A percentile compares a stretch with the other conserved stretches of the same genome.
Conservation (phyloP, 2,329 filamentous ascomycete genomes). For the Juglanconis sp. region DNA sequence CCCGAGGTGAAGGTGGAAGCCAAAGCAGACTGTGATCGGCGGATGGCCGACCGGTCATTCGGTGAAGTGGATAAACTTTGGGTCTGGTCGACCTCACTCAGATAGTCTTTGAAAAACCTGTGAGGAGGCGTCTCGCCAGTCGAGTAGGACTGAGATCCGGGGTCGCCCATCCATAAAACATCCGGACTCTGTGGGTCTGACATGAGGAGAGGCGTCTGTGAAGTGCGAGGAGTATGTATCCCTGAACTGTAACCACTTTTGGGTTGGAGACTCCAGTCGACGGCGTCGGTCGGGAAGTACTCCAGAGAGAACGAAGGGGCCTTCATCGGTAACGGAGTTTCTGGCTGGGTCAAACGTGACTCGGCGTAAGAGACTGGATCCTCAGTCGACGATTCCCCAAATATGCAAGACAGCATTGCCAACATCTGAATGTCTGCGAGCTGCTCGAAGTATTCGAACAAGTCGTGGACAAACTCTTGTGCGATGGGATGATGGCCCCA, state of each 20-base stretch:
- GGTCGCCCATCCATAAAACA: constrained; percentile 49
- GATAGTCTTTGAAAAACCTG: constrained; percentile 42
- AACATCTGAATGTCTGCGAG: constrained; percentile 67
- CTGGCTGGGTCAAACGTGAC: constrained; percentile 53
- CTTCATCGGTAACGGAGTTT: constrained; percentile 63
- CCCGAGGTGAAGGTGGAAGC: constrained; percentile 54
- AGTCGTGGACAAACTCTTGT: constrained; percentile 55
- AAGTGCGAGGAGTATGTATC: constrained; percentile 55
- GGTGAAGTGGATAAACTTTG: constrained; percentile 59
- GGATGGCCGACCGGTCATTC: constrained; percentile 46
- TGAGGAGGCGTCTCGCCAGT: constrained; percentile 60
- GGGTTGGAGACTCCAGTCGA: constrained; percentile 49
- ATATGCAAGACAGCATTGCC: constrained; percentile 68
- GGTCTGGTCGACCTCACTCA: constrained; percentile 43
- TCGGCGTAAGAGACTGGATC: constrained; percentile 57
- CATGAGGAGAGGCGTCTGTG: constrained; percentile 52
- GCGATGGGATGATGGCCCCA: constrained; percentile 67
- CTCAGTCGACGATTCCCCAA: constrained; percentile 57
- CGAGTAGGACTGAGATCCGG: constrained; percentile 56
- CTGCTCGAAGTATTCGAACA: constrained; percentile 63
- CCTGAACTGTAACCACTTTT: constrained; percentile 53
- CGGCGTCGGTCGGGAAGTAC: constrained; percentile 60
- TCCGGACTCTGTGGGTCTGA: constrained; percentile 57
- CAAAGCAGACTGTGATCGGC: constrained; percentile 53
- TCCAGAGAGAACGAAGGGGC: constrained; percentile 64